A percentile compares a stretch with the other conserved stretches of the same genome.
These are phyloP conservation scores for Penicillium chermesinum DNA, from an alignment of 495 filamentous ascomycete genomes.

Conservation along the genomic window DNA sequence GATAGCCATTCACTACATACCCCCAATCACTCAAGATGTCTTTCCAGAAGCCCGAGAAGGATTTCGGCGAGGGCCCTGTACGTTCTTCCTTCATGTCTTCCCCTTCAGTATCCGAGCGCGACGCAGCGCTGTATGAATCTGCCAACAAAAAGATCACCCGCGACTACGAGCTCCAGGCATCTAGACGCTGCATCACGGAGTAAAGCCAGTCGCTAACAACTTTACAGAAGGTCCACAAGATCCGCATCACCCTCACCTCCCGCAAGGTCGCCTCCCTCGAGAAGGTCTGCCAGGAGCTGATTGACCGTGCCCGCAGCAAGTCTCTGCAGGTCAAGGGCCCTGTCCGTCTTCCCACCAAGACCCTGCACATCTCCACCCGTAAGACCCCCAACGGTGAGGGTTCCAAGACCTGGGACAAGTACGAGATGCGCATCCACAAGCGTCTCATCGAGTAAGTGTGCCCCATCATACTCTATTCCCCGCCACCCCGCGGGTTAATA, in stretches of 20 bases:
- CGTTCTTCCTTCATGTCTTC: constrained; percentile 20
- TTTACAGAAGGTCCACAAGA: constrained; percentile 87
- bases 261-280: constrained; percentile 90
- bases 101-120: not conserved
- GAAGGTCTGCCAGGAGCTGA: constrained; percentile 97
- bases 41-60: constrained; percentile 95
- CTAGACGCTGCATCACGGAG: not conserved
- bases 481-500: no score
- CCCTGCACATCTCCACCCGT: constrained; percentile 88
- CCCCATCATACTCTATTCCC: no score
- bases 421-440: constrained; percentile 99
- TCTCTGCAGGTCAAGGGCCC: constrained; percentile 97
- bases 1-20: constrained; percentile 42
- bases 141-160: not conserved
- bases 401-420: constrained; percentile 99
- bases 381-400: constrained; percentile 99
- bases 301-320: constrained; percentile 98
- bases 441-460: constrained; percentile 80
- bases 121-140: not conserved
- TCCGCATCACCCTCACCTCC: constrained; percentile 95
- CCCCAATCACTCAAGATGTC: constrained; percentile 63
- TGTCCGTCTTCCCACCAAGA: constrained; percentile 97
- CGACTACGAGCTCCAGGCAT: not conserved
- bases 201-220: constrained; percentile 9
- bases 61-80: constrained; percentile 80